These are phyloP conservation scores for Pleurotus eryngii DNA, from an alignment of 768 basidiomycete genomes.

Conservation along the genomic window DNA sequence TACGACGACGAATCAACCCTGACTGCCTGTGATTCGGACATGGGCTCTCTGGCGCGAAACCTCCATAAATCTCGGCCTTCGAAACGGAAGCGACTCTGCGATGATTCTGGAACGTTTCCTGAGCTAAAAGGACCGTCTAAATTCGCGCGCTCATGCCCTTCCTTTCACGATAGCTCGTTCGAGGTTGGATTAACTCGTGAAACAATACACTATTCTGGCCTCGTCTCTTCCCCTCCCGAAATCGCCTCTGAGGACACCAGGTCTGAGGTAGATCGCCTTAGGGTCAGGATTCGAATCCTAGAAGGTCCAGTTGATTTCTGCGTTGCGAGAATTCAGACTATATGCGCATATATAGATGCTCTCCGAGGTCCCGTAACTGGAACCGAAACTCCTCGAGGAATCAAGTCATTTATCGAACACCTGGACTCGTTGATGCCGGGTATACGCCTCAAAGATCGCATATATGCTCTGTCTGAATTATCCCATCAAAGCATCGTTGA, in stretches of 20 bases:
- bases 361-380: constrained; percentile 39
- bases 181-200: constrained; percentile 38
- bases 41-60: neutral
- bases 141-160: constrained; percentile 40
- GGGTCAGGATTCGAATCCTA: constrained; percentile 22
- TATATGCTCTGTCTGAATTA: constrained; percentile 23
- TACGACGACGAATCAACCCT: constrained; percentile 1
- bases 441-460: constrained; percentile 41
- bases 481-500: constrained; percentile 42
- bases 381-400: constrained; percentile 36
- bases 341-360: constrained; percentile 28
- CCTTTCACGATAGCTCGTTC: constrained; percentile 42
- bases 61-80: neutral
- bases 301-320: constrained; percentile 24
- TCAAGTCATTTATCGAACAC: constrained; percentile 31
- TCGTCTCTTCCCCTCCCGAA: constrained; percentile 7
- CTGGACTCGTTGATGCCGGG: constrained; percentile 46
- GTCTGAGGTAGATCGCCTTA: constrained; percentile 11
- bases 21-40: neutral
- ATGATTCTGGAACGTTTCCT: constrained; percentile 25
- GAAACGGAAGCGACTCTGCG: constrained; percentile 28
- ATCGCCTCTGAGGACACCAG: neutral
- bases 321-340: constrained; percentile 1
- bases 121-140: constrained; percentile 41
- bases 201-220: constrained; percentile 21